These are phyloP conservation scores for Monosporascus sp. DNA, from an alignment of 2,329 filamentous ascomycete genomes.

Conservation along the genomic window DNA sequence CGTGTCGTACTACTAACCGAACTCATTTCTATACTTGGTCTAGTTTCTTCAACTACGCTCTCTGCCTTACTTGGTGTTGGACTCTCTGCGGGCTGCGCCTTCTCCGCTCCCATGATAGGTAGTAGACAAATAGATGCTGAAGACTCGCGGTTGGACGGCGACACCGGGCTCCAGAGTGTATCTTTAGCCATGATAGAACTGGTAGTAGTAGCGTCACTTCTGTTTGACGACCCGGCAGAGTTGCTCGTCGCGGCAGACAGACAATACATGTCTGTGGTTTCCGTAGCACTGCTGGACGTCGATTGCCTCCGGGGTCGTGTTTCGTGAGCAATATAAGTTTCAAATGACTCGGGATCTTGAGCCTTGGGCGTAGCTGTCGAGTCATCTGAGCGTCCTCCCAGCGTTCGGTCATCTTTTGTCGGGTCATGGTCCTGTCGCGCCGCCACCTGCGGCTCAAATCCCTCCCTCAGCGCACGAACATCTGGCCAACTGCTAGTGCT, in stretches of 20 bases:
- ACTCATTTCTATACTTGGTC: not conserved
- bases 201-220: slow-evolving; percentile 11
- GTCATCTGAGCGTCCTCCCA: not conserved
- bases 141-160: not conserved
- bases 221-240: slow-evolving; percentile 11
- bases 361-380: not conserved
- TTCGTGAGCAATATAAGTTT: slow-evolving; percentile 1
- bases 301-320: slow-evolving; percentile 10
- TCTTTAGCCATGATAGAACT: slow-evolving; percentile 4
- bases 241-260: slow-evolving; percentile 11
- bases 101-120: not conserved
- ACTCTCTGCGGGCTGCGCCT: not conserved
- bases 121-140: not conserved
- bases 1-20: not conserved
- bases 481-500: not conserved
- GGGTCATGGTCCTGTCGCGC: not conserved
- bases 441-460: not conserved
- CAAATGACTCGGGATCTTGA: slow-evolving; percentile 1
- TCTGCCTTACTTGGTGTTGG: not conserved
- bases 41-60: not conserved
- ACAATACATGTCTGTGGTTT: slow-evolving; percentile 10
- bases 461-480: not conserved
- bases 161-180: not conserved
- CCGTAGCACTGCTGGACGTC: slow-evolving; percentile 9
- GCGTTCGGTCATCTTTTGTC: not conserved